Evolutionary conservation across 2,329 filamentous ascomycete species (phyloP).

Genomic region (Aspergillus sp.): DNA sequence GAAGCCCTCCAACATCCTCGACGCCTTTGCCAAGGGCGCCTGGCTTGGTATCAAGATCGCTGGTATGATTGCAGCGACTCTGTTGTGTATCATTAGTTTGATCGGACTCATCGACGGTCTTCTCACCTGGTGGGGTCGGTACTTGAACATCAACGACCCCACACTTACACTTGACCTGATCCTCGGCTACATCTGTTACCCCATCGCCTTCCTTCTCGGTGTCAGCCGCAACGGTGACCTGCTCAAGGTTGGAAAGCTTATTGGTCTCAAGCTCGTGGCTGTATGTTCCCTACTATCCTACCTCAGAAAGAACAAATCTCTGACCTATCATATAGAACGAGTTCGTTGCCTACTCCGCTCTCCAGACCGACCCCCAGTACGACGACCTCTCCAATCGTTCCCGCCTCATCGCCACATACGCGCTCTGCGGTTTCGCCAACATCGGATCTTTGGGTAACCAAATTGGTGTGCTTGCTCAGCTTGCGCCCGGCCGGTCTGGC

Average conservation of each 20-base stretch:
- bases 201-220: conserved; percentile 78
- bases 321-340: conserved; percentile 62
- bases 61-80: conserved; percentile 76
- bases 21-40: conserved; percentile 82
- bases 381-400: conserved; percentile 68
- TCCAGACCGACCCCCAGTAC: conserved; percentile 60
- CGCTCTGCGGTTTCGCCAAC: conserved; percentile 81
- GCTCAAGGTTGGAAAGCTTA: conserved; percentile 74
- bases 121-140: conserved; percentile 81
- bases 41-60: conserved; percentile 88
- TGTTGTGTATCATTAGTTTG: conserved; percentile 83
- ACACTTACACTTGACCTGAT: conserved; percentile 76
- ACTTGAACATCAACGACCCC: conserved; percentile 72
- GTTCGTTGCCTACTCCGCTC: conserved; percentile 70
- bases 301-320: neutral
- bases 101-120: conserved; percentile 76
- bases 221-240: conserved; percentile 69
- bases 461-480: conserved; percentile 83
- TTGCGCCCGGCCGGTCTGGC: conserved; percentile 73
- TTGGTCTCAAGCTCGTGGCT: conserved; percentile 82
- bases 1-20: conserved; percentile 76
- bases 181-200: conserved; percentile 77
- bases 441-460: conserved; percentile 86
- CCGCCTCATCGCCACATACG: conserved; percentile 81
- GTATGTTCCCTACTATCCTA: conserved; percentile 43